Evolutionary conservation across 805 yeast genomes (phyloP).

Genomic region (Isabelozyma rhagii): DNA sequence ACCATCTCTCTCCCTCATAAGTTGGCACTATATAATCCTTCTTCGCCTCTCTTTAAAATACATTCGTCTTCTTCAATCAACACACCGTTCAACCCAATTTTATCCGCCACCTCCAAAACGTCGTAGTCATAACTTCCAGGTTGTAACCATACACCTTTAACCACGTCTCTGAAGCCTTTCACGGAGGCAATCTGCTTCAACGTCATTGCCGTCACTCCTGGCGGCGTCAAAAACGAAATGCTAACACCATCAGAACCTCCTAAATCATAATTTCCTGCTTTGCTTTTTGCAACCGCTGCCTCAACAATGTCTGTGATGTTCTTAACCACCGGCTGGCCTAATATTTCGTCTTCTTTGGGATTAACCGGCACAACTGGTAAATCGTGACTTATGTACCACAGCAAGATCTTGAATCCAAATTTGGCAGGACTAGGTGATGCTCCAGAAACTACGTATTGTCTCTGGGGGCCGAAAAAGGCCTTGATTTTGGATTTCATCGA

Average conservation of each 20-base stretch:
- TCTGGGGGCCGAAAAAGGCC: slow-evolving; percentile 48
- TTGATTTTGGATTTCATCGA: slow-evolving; percentile 36
- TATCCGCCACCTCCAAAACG: slow-evolving; percentile 42
- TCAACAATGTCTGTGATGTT: slow-evolving; percentile 26
- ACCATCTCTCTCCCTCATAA: slow-evolving; percentile 13
- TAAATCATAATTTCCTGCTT: slow-evolving; percentile 22
- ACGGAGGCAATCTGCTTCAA: slow-evolving; percentile 37
- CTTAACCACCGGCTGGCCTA: slow-evolving; percentile 38
- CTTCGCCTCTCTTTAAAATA: slow-evolving; percentile 67
- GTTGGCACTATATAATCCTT: slow-evolving; percentile 38
- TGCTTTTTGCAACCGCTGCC: slow-evolving; percentile 12
- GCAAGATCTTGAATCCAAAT: slow-evolving; percentile 65
- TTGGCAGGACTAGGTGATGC: slow-evolving; percentile 64
- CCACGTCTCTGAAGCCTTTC: slow-evolving; percentile 30
- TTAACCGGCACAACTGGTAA: slow-evolving; percentile 67
- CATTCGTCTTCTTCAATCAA: slow-evolving; percentile 57
- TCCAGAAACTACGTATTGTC: slow-evolving; percentile 66
- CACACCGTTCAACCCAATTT: slow-evolving; percentile 27
- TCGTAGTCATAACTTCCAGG: slow-evolving; percentile 70
- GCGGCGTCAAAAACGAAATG: slow-evolving; percentile 75
- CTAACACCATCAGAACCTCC: slow-evolving; percentile 44
- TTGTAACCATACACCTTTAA: slow-evolving; percentile 75
- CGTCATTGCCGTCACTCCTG: slow-evolving; percentile 46
- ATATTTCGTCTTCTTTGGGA: slow-evolving; percentile 49
- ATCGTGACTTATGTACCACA: slow-evolving; percentile 60